These are phyloP conservation scores for Volvariella volvacea DNA, from an alignment of 1,284 basidiomycete genomes.

Conservation along the genomic window DNA sequence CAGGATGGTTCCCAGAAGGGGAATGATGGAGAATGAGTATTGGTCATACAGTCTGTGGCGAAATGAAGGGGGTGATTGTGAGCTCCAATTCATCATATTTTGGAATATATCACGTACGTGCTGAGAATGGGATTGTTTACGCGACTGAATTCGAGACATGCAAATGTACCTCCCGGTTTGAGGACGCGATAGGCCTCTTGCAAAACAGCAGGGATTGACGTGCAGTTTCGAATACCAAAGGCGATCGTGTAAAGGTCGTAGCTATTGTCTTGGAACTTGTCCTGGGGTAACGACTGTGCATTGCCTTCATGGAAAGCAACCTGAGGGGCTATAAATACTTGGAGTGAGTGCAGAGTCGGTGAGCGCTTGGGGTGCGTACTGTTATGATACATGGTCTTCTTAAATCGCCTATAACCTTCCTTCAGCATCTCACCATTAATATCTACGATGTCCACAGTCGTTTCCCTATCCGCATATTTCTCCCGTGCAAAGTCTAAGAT, in stretches of 20 bases:
- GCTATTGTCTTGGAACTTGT: slow-evolving; percentile 70
- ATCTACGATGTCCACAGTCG: slow-evolving; percentile 88
- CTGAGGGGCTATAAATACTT: slow-evolving; percentile 69
- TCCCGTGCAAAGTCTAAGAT: slow-evolving; percentile 91
- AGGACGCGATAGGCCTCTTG: slow-evolving; percentile 90
- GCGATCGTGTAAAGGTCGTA: slow-evolving; percentile 98
- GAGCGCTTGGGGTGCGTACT: slow-evolving; percentile 48
- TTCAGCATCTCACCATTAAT: slow-evolving; percentile 95
- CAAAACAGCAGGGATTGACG: slow-evolving; percentile 85
- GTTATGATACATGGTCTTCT: slow-evolving; percentile 94
- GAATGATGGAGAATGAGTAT: slow-evolving; percentile 96
- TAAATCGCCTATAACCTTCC: slow-evolving; percentile 88
- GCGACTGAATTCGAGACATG: slow-evolving; percentile 95
- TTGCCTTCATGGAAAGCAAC: slow-evolving; percentile 92
- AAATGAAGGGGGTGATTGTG: no score
- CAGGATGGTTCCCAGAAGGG: slow-evolving; percentile 91
- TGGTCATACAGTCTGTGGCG: slow-evolving; percentile 93
- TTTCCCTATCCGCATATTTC: slow-evolving; percentile 83
- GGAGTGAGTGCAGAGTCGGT: slow-evolving; percentile 13
- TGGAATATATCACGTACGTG: slow-evolving; percentile 48
- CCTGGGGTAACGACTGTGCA: slow-evolving; percentile 72
- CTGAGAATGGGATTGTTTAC: slow-evolving; percentile 86
- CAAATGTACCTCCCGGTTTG: slow-evolving; percentile 94
- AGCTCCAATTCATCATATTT: slow-evolving; percentile 12
- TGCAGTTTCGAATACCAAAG: slow-evolving; percentile 98